Conservation (phyloP, 441 rosid genomes). For the Isatis lusitanica region DNA sequence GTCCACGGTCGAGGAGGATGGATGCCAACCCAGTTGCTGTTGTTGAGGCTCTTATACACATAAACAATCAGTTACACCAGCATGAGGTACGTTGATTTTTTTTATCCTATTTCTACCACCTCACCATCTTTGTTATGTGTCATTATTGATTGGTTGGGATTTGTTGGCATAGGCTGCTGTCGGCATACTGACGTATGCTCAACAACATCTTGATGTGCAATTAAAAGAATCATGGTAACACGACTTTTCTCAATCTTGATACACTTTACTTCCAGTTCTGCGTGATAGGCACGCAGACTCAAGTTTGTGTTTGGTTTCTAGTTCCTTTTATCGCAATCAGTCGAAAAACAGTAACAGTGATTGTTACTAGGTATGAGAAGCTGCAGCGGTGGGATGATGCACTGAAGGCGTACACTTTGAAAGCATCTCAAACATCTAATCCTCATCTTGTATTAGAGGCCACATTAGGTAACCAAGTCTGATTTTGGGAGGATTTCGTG, state of each 20-base stretch:
- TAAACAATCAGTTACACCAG: constrained; percentile 98
- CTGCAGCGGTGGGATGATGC: constrained; percentile 99
- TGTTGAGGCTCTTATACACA: constrained; percentile 97
- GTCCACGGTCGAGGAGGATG: constrained; percentile 85
- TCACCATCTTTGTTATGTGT: constrained; percentile 17
- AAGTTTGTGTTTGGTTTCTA: constrained; percentile 13
- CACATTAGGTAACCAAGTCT: constrained; percentile 59
- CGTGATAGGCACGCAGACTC: background rate
- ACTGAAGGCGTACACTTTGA: constrained; percentile 91
- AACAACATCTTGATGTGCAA: constrained; percentile 87
- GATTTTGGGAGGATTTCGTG: constrained; percentile 2
- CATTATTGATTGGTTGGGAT: constrained; percentile 29
- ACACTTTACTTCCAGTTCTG: constrained; percentile 4
- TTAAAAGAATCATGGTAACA: constrained; percentile 97
- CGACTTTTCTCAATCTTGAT: constrained; percentile 19
- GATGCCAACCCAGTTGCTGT: constrained; percentile 98
- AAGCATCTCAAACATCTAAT: constrained; percentile 85
- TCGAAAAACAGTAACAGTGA: constrained; percentile 14
- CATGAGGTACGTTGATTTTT: constrained; percentile 65
- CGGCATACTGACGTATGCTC: constrained; percentile 97
- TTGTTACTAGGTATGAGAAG: constrained; percentile 88
- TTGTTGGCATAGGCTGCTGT: constrained; percentile 82
- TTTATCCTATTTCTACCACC: constrained; percentile 10
- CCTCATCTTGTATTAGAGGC: constrained; percentile 89
- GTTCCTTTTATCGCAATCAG: constrained; percentile 22